Evolutionary conservation across 139 green algal genomes (phyloP).

Genomic region (Tetradesmus lagerheimii): DNA sequence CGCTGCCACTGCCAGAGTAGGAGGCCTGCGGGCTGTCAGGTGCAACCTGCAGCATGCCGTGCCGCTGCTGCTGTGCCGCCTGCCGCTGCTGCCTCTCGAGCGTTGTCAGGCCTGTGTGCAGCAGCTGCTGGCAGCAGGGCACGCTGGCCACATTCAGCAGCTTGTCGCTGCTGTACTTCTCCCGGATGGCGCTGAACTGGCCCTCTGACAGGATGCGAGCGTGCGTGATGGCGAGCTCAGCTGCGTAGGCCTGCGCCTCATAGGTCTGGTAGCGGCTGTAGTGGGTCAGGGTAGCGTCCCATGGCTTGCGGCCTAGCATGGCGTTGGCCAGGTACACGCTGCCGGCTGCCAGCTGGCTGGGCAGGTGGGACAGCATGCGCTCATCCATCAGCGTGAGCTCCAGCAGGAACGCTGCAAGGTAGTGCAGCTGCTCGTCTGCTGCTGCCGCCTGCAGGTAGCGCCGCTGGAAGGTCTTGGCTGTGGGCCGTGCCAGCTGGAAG

Average conservation of each 20-base stretch:
- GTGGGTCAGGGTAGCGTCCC: conserved; percentile 44
- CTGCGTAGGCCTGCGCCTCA: conserved; percentile 11
- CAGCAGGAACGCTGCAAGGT: conserved; percentile 88
- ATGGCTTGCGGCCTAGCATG: conserved; percentile 56
- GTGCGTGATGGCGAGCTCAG: conserved; percentile 16
- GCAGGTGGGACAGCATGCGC: conserved; percentile 80
- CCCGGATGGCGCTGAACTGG: conserved; percentile 38
- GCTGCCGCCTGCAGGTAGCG: conserved; percentile 64
- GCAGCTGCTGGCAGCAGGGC: background rate
- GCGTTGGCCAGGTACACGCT: conserved; percentile 83
- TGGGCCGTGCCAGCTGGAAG: conserved; percentile 94
- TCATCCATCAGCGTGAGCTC: conserved; percentile 95
- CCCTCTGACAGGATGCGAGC: conserved; percentile 21
- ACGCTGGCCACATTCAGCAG: conserved; percentile 32
- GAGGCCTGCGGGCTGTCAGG: background rate
- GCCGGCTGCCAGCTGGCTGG: conserved; percentile 83
- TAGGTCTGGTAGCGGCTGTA: conserved; percentile 30
- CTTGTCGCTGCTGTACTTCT: conserved; percentile 48
- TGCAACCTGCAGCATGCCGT: background rate
- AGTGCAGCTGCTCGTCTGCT: conserved; percentile 64
- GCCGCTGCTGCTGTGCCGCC: conserved; percentile 16
- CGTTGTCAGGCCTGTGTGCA: background rate
- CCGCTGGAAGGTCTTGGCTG: conserved; percentile 93
- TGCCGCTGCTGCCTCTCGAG: background rate
- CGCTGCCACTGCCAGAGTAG: background rate